A percentile compares a stretch with the other conserved stretches of the same genome.
phyloP scores from a whole-genome alignment of 2,329 filamentous ascomycete genomes.

The Teratosphaeria pseudoeucalypti region DNA sequence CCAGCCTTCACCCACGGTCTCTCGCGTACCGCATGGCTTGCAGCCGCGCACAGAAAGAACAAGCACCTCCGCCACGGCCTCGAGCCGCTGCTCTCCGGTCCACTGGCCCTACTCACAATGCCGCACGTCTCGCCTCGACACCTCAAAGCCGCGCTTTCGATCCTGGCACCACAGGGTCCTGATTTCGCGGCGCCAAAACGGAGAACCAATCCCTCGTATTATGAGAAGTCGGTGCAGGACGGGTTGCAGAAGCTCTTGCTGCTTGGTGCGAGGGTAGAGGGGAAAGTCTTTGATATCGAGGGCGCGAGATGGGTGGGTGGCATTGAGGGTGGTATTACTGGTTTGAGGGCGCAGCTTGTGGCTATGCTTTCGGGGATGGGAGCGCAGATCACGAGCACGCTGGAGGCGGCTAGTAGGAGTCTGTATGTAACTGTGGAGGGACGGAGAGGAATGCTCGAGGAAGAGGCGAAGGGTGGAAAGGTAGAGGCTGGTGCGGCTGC shows the following conservation, averaged over 20 bases:
- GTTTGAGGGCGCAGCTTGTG: constrained; percentile 72
- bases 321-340: constrained; percentile 72
- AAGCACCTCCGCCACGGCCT: constrained; percentile 53
- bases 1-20: constrained; percentile 50
- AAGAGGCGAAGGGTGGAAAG: constrained; percentile 41
- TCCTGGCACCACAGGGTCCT: constrained; percentile 62
- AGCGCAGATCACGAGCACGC: constrained; percentile 61
- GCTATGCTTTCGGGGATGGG: constrained; percentile 70
- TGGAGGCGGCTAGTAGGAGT: constrained; percentile 71
- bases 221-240: constrained; percentile 67
- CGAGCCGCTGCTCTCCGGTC: constrained; percentile 68
- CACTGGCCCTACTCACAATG: constrained; percentile 68
- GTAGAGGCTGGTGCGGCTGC: background rate
- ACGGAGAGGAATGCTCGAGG: constrained; percentile 69
- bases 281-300: constrained; percentile 67
- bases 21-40: constrained; percentile 44
- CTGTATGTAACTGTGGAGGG: constrained; percentile 84
- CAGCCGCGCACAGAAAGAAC: constrained; percentile 27
- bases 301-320: constrained; percentile 61
- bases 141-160: constrained; percentile 66
- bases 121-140: constrained; percentile 76
- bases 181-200: constrained; percentile 70
- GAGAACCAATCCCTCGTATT: constrained; percentile 66
- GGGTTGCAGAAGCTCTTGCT: constrained; percentile 81
- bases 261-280: constrained; percentile 77